These are phyloP conservation scores for Fremontodendron californicum DNA, from an alignment of 345 rosid genomes.

Conservation along the genomic window DNA sequence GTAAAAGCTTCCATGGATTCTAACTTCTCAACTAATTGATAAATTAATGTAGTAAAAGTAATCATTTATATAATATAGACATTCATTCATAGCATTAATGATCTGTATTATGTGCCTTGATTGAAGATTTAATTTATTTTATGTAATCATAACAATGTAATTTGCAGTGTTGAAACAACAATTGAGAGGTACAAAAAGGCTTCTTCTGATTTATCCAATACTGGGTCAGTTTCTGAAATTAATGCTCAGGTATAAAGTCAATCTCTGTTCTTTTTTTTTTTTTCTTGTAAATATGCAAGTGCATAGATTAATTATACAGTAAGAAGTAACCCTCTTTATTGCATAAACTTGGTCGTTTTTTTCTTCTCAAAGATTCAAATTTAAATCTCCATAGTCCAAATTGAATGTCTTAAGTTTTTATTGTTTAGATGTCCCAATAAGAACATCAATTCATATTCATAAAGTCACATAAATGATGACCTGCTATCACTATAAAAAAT, in stretches of 20 bases:
- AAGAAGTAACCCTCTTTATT: background rate
- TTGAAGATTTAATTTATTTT: background rate
- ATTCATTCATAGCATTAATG: background rate
- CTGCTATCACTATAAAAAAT: background rate
- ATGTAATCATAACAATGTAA: conserved; percentile 2
- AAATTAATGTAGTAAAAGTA: background rate
- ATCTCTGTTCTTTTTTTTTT: background rate
- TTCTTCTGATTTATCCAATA: conserved; percentile 52
- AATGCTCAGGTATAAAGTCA: conserved; percentile 72
- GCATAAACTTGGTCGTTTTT: background rate
- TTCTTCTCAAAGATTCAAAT: background rate
- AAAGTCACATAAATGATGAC: background rate
- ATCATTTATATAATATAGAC: background rate
- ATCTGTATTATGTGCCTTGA: background rate
- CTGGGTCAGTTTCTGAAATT: conserved; percentile 69
- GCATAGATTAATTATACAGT: background rate
- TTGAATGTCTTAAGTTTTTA: background rate
- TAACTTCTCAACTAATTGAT: background rate
- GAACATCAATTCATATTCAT: background rate
- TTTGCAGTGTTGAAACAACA: conserved; percentile 77
- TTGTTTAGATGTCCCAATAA: background rate
- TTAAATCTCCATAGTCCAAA: background rate
- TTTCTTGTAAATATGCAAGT: background rate
- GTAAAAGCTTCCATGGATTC: background rate
- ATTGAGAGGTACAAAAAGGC: conserved; percentile 96